phyloP scores from a whole-genome alignment of 2,329 filamentous ascomycete species.

The Truncatella angustata region DNA sequence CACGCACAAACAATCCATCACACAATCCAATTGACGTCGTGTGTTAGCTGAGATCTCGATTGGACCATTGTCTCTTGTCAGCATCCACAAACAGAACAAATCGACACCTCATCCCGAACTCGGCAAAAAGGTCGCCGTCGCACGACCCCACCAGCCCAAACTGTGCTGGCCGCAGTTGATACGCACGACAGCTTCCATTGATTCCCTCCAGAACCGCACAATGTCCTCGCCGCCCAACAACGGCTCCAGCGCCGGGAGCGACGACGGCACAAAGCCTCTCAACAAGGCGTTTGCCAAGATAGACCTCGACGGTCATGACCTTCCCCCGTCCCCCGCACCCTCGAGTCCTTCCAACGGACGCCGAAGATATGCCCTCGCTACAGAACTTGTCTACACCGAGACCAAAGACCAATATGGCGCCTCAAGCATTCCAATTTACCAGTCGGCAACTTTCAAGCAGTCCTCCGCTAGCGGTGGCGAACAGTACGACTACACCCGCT shows the following conservation, averaged over 20 bases:
- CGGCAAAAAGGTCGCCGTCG: neutral
- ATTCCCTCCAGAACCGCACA: neutral
- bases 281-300: conserved; percentile 59
- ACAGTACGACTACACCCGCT: conserved; percentile 98
- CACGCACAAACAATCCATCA: neutral
- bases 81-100: neutral
- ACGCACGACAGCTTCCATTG: neutral
- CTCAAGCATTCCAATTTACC: conserved; percentile 95
- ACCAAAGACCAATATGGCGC: conserved; percentile 95
- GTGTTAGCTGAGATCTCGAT: neutral
- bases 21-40: neutral
- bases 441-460: conserved; percentile 98
- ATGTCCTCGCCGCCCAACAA: conserved; percentile 20
- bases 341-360: conserved; percentile 84
- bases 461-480: conserved; percentile 73
- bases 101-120: neutral
- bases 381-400: conserved; percentile 95
- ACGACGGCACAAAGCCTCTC: conserved; percentile 36
- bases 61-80: neutral
- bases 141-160: neutral
- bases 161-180: conserved; percentile 2
- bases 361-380: conserved; percentile 85
- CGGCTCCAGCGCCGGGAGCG: conserved; percentile 21
- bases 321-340: conserved; percentile 88
- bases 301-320: conserved; percentile 78